phyloP scores from a whole-genome alignment of 108 stramenopile species.

The Fistulifera solaris region DNA sequence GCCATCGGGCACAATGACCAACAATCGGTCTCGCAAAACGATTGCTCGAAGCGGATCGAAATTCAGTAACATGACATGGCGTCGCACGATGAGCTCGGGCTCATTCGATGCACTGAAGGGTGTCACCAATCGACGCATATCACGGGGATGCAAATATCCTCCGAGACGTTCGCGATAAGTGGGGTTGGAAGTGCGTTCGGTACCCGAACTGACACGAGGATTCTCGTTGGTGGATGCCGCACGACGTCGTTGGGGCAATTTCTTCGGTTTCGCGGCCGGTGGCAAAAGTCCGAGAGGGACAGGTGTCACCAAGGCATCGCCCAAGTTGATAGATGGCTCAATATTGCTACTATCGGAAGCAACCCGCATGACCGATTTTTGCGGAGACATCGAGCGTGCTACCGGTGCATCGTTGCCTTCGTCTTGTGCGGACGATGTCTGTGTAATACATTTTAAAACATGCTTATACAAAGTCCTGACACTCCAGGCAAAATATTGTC shows the following conservation, averaged over 20 bases:
- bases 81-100: slow-evolving; percentile 73
- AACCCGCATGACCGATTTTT: too few species aligned
- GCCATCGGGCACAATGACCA: slow-evolving; percentile 77
- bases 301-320: too few species aligned
- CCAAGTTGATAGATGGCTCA: too few species aligned
- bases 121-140: slow-evolving; percentile 86
- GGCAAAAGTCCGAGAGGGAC: too few species aligned
- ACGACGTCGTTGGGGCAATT: too few species aligned
- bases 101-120: slow-evolving; percentile 83
- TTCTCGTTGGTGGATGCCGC: too few species aligned
- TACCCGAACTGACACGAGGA: background rate
- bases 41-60: slow-evolving; percentile 83
- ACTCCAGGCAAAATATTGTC: slow-evolving; percentile 37
- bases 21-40: slow-evolving; percentile 62
- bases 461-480: slow-evolving; percentile 58
- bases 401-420: too few species aligned
- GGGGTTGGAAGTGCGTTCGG: slow-evolving; percentile 1
- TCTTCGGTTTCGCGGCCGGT: too few species aligned
- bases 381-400: too few species aligned
- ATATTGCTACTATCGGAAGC: too few species aligned
- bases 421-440: too few species aligned
- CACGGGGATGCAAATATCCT: slow-evolving; percentile 83
- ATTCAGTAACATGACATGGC: slow-evolving; percentile 81
- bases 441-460: slow-evolving; percentile 38
- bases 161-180: slow-evolving; percentile 64